These are phyloP conservation scores for Ceratocystis variospora DNA, from an alignment of 2,329 filamentous ascomycete species.

Conservation along the genomic window DNA sequence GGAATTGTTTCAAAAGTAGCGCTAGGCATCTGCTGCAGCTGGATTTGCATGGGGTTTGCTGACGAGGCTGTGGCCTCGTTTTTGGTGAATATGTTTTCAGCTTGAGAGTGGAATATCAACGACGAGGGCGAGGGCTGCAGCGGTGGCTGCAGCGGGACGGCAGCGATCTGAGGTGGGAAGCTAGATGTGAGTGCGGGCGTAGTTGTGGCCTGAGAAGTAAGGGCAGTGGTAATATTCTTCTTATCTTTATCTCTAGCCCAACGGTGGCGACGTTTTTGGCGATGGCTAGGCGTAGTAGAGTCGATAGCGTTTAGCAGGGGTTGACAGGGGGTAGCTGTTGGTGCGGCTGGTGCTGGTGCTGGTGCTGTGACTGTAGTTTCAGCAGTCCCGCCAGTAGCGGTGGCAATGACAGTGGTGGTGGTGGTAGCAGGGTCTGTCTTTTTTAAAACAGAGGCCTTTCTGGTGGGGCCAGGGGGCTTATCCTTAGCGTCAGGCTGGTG, in stretches of 20 bases:
- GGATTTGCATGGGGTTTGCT: background rate
- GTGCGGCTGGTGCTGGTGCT: background rate
- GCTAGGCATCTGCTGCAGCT: conserved; percentile 6
- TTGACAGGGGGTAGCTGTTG: background rate
- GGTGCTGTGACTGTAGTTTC: background rate
- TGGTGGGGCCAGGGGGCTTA: background rate
- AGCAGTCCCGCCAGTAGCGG: background rate
- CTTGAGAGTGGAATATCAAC: background rate
- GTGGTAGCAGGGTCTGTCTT: background rate
- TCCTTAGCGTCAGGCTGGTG: background rate
- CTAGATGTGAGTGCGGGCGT: conserved; percentile 4
- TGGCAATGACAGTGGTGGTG: conserved; percentile 2
- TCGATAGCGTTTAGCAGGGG: background rate
- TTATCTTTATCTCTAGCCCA: background rate
- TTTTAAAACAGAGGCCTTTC: background rate
- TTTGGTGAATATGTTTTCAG: background rate
- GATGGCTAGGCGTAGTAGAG: background rate
- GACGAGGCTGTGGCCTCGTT: background rate
- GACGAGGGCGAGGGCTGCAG: background rate
- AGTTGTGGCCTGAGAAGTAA: background rate
- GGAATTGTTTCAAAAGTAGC: conserved; percentile 4
- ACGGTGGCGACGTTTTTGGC: background rate
- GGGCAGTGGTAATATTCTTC: background rate
- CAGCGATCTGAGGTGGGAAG: background rate
- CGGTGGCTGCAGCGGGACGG: background rate